These are phyloP conservation scores for Prosopis cineraria DNA, from an alignment of 306 rosid genomes.

Conservation along the genomic window DNA sequence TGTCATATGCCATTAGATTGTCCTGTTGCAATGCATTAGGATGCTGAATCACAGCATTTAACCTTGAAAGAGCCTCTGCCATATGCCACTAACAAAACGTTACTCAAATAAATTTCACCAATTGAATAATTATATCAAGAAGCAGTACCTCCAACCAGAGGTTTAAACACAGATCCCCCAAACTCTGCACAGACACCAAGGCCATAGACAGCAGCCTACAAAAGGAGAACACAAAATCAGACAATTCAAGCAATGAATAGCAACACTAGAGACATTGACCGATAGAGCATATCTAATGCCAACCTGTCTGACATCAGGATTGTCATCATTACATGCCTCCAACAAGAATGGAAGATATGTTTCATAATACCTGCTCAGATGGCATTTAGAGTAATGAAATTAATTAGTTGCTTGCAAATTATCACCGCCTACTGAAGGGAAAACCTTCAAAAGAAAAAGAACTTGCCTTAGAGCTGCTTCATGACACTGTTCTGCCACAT, in stretches of 20 bases:
- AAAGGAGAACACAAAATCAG: slow-evolving; percentile 20
- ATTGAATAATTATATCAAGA: slow-evolving; percentile 6
- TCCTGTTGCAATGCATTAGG: slow-evolving; percentile 79
- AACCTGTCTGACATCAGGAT: slow-evolving; percentile 97
- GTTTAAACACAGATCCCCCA: slow-evolving; percentile 88
- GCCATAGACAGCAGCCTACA: slow-evolving; percentile 97
- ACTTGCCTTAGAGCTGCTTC: slow-evolving; percentile 91
- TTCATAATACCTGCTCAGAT: slow-evolving; percentile 79
- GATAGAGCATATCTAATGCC: slow-evolving; percentile 34
- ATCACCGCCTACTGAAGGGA: neutral
- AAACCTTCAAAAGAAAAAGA: neutral
- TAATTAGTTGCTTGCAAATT: slow-evolving; percentile 17
- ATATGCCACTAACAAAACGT: slow-evolving; percentile 22
- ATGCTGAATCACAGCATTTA: slow-evolving; percentile 88
- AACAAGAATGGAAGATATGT: slow-evolving; percentile 89
- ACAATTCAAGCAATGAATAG: slow-evolving; percentile 29
- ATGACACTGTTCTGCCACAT: slow-evolving; percentile 96
- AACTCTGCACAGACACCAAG: slow-evolving; percentile 98
- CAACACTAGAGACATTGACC: neutral
- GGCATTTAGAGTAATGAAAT: slow-evolving; percentile 24
- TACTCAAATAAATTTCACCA: neutral
- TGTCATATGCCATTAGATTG: slow-evolving; percentile 94
- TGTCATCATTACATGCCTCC: slow-evolving; percentile 97
- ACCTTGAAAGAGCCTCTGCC: slow-evolving; percentile 94
- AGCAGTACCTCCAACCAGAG: slow-evolving; percentile 77